Percentiles rank a stretch among this genome's conserved stretches.
Evolutionary conservation across 208 protist species (phyloP).

Genomic region (Crithidia acanthocephali): DNA sequence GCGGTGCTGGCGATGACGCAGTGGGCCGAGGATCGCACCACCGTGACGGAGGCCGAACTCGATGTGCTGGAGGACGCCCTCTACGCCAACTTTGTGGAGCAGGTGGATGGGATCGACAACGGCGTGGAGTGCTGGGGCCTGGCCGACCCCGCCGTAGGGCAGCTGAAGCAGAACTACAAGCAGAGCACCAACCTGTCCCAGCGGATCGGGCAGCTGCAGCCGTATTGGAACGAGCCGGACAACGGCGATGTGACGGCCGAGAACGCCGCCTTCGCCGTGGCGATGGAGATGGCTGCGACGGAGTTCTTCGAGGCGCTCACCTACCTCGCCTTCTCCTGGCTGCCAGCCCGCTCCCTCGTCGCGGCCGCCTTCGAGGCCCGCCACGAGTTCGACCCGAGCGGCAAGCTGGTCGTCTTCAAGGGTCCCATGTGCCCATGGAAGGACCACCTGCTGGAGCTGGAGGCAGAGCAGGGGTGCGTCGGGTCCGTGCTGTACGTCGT

Average conservation of each 20-base stretch:
- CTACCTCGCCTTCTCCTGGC: slow-evolving; percentile 87
- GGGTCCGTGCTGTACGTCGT: slow-evolving; percentile 86
- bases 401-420: slow-evolving; percentile 85
- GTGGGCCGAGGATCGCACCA: slow-evolving; percentile 36
- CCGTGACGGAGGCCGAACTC: slow-evolving; percentile 53
- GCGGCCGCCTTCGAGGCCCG: slow-evolving; percentile 65
- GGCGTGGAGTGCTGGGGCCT: slow-evolving; percentile 85
- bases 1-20: slow-evolving; percentile 49
- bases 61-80: slow-evolving; percentile 81
- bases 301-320: slow-evolving; percentile 91
- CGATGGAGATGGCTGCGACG: slow-evolving; percentile 81
- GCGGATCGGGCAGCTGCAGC: slow-evolving; percentile 86
- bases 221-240: slow-evolving; percentile 89
- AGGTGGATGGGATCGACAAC: slow-evolving; percentile 96
- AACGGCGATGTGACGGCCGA: slow-evolving; percentile 45
- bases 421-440: slow-evolving; percentile 92
- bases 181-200: slow-evolving; percentile 74
- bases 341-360: slow-evolving; percentile 92
- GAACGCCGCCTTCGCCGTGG: slow-evolving; percentile 83
- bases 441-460: slow-evolving; percentile 93
- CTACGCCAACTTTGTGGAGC: slow-evolving; percentile 92
- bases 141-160: slow-evolving; percentile 22
- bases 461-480: slow-evolving; percentile 62
- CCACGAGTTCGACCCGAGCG: slow-evolving; percentile 56
- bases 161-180: slow-evolving; percentile 77